Base-by-base conservation (phyloP, 2,329 filamentous ascomycete species). In the Coniochaeta hoffmannii region DNA sequence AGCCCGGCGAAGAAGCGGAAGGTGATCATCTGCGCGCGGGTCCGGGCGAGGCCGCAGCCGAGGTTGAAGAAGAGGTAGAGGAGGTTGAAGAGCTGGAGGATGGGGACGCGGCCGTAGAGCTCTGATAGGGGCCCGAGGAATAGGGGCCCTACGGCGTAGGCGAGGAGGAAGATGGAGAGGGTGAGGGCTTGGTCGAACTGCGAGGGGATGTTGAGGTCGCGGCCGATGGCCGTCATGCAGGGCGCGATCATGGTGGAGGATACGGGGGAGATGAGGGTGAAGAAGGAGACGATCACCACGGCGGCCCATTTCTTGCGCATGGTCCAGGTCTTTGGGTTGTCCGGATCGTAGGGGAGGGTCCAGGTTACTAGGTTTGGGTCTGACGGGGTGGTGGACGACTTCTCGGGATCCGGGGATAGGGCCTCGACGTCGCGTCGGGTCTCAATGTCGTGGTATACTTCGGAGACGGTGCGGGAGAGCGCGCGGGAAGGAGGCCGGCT, bases 1-100 rank as follows among this genome's bases (percentile, higher is more conserved):
- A 85, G 68, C 0, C 82, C 82, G 9, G 79, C 70, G 10, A 86
- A 66, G 58, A 86, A 82, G 1, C 82, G 76, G 63, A 82, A 82
- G 1, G 75, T 73, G 53, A 85, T 78, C 60, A 86, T 75, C 60
- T 83, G 74, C 2, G 64, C 68, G 59, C 76, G 78, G 9, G 71
- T 80, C 55, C 73, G 68, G 1, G 76, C 70, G 26, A 80, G 73
- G 1, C 77, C 80, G 60, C 79, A 82, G 4, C 71, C 76, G 49
- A 78, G 73, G 57, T 82, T 83, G 62, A 79, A 83, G 3, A 79
- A 65, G 0, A 83, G 63, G 63, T 76, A 83, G 58, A 80, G 72
- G 22, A 83, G 58, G 61, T 83, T 84, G 2, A 78, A 69, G 8
- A 76, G 60, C 59, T 83, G 81, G 2, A 84, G 68, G 1, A 83